phyloP scores from a whole-genome alignment of 352 stramenopile genomes.

The Pythium phragmitis region DNA sequence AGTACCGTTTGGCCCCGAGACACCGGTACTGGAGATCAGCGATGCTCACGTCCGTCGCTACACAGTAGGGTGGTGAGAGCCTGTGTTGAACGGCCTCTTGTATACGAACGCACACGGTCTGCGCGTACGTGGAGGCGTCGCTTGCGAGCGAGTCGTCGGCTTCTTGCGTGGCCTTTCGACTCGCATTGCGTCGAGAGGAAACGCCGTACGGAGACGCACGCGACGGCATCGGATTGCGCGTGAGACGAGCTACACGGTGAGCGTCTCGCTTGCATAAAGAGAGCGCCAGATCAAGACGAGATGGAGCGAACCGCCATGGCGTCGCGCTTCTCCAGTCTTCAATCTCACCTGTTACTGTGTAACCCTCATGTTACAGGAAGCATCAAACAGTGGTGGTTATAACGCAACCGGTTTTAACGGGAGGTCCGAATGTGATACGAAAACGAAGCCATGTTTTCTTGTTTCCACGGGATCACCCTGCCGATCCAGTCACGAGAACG shows the following conservation, averaged over 20 bases:
- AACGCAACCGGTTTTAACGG: background rate
- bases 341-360: background rate
- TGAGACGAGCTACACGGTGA: background rate
- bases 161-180: constrained; percentile 2
- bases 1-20: constrained; percentile 63
- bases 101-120: constrained; percentile 9
- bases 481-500: constrained; percentile 29
- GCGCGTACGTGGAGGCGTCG: background rate
- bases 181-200: background rate
- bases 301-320: background rate
- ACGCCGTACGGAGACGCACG: constrained; percentile 18
- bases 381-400: background rate
- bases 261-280: background rate
- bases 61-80: constrained; percentile 7
- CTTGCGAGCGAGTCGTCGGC: background rate
- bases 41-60: constrained; percentile 43
- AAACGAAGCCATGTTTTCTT: background rate
- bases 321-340: background rate
- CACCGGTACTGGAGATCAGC: constrained; percentile 57
- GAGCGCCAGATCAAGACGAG: background rate
- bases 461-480: background rate
- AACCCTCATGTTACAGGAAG: too few species aligned
- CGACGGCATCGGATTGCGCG: constrained; percentile 7
- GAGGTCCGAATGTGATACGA: too few species aligned
- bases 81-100: constrained; percentile 3